phyloP scores from a whole-genome alignment of 106 monocot species.

The Acorus gramineus region DNA sequence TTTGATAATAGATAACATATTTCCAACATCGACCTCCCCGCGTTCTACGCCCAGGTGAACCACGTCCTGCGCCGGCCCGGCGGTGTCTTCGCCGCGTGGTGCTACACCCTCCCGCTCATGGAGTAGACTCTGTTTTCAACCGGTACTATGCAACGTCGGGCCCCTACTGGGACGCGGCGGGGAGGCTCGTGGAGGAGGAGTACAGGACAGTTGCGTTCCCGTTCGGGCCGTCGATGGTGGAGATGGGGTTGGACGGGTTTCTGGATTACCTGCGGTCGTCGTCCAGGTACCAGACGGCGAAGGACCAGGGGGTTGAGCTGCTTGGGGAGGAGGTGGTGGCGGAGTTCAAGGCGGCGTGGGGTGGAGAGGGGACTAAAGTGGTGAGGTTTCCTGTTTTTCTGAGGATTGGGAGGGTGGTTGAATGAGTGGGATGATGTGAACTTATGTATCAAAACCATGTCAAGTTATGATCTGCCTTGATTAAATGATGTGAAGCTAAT shows the following conservation, averaged over 20 bases:
- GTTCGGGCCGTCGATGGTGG: conserved; percentile 12
- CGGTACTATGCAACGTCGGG: background rate
- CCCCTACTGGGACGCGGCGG: conserved; percentile 15
- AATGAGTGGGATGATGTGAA: too few species aligned
- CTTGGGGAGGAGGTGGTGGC: conserved; percentile 12
- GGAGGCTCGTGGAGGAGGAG: background rate
- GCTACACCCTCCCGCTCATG: background rate
- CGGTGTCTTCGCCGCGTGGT: conserved; percentile 7
- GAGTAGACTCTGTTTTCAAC: background rate
- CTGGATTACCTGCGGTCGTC: conserved; percentile 8
- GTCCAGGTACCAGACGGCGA: conserved; percentile 13
- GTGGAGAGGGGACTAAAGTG: background rate
- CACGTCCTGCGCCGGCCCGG: conserved; percentile 9
- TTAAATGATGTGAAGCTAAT: too few species aligned
- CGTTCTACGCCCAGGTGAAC: conserved; percentile 8
- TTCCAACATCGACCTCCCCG: background rate
- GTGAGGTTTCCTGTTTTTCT: too few species aligned
- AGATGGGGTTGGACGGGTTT: conserved; percentile 14
- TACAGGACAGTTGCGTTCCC: conserved; percentile 26
- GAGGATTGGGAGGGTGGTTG: too few species aligned
- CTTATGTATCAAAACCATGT: too few species aligned
- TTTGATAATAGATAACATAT: too few species aligned
- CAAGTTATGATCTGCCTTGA: too few species aligned
- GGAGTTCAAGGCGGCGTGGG: conserved; percentile 22
- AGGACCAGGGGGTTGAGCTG: conserved; percentile 24